Percentiles rank a stretch among this genome's conserved stretches.
phyloP scores from a whole-genome alignment of 305 asterid species.

The Plantago coronopus region DNA sequence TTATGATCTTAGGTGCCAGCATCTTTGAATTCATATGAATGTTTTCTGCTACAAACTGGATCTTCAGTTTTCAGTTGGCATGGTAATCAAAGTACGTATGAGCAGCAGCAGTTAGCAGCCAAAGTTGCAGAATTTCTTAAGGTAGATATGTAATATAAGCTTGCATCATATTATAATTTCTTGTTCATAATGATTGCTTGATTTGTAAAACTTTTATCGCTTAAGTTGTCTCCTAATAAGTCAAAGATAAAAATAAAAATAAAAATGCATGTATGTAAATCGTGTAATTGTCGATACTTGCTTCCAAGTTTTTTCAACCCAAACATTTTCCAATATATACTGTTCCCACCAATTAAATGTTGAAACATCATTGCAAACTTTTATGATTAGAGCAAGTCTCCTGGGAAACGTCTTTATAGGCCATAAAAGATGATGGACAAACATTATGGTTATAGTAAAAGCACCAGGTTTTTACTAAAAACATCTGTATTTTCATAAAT shows the following conservation, averaged over 20 bases:
- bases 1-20: slow-evolving; percentile 56
- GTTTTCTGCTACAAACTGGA: slow-evolving; percentile 85
- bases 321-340: background rate
- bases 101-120: slow-evolving; percentile 81
- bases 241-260: slow-evolving; percentile 1
- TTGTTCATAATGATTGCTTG: slow-evolving; percentile 10
- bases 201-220: background rate
- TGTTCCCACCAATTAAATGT: background rate
- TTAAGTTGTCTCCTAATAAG: background rate
- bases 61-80: slow-evolving; percentile 76
- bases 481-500: no score
- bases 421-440: no score
- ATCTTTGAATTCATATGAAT: slow-evolving; percentile 72
- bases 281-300: background rate
- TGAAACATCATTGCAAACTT: background rate
- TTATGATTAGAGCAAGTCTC: no score
- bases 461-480: no score
- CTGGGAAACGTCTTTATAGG: no score
- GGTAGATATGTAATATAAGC: slow-evolving; percentile 31
- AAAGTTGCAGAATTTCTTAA: slow-evolving; percentile 80
- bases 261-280: no score
- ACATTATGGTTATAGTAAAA: no score
- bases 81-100: slow-evolving; percentile 74
- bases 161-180: slow-evolving; percentile 2
- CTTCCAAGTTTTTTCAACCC: slow-evolving; percentile 8